Conservation (phyloP, 2,329 filamentous ascomycete species). For the Colletotrichum lupini region DNA sequence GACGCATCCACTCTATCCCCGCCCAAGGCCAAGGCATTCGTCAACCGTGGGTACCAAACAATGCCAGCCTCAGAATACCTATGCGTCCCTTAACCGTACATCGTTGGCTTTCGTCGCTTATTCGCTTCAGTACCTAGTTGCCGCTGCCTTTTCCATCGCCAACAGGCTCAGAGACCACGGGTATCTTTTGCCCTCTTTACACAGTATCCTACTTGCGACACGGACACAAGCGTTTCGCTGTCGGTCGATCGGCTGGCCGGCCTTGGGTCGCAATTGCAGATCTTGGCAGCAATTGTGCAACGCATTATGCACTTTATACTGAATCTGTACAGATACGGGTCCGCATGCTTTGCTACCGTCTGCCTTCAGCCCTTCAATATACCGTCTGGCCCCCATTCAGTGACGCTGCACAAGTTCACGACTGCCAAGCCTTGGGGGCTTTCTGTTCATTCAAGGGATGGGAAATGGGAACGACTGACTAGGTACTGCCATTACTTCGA, state of each 20-base stretch:
- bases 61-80: neutral
- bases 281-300: conserved; percentile 19
- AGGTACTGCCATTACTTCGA: neutral
- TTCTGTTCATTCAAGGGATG: neutral
- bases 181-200: neutral
- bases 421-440: neutral
- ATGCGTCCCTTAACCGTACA: neutral
- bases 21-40: neutral
- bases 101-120: neutral
- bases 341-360: neutral
- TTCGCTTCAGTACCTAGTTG: neutral
- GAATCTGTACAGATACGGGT: neutral
- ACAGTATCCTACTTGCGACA: neutral
- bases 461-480: conserved; percentile 6
- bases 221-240: neutral
- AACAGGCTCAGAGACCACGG: neutral
- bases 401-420: neutral
- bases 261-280: neutral
- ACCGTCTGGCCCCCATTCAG: neutral
- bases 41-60: neutral
- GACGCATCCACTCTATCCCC: conserved; percentile 27
- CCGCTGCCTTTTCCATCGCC: neutral
- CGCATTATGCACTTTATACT: neutral
- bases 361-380: neutral
- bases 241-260: conserved; percentile 6